Conservation (phyloP, 1,284 basidiomycete species). For the Chalciporus sp. region DNA sequence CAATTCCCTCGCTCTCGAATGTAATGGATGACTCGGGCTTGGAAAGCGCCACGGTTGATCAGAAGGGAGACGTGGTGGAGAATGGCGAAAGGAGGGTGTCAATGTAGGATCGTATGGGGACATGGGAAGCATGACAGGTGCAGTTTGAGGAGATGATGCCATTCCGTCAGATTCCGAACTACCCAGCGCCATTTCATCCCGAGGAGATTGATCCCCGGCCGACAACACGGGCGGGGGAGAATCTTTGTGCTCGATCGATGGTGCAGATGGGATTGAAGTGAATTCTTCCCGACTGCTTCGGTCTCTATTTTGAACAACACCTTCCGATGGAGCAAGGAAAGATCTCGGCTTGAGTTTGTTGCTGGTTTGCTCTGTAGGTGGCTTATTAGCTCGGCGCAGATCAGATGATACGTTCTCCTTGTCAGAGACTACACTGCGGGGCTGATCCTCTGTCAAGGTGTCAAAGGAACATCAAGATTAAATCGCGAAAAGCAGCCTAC, state of each 20-base stretch:
- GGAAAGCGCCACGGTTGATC: slow-evolving; percentile 78
- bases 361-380: slow-evolving; percentile 18
- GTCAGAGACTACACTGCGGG: slow-evolving; percentile 31
- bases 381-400: slow-evolving; percentile 30
- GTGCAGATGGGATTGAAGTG: background rate
- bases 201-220: slow-evolving; percentile 2
- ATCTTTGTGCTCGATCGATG: slow-evolving; percentile 18
- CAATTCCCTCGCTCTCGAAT: slow-evolving; percentile 61
- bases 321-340: slow-evolving; percentile 25
- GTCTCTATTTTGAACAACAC: slow-evolving; percentile 11
- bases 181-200: background rate
- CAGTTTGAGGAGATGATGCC: slow-evolving; percentile 20
- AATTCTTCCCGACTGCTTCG: slow-evolving; percentile 16
- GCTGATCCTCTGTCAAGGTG: slow-evolving; percentile 35
- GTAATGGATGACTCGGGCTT: slow-evolving; percentile 69
- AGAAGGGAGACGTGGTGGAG: slow-evolving; percentile 65
- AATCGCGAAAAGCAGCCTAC: slow-evolving; percentile 40
- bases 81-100: slow-evolving; percentile 75
- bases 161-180: slow-evolving; percentile 11
- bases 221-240: slow-evolving; percentile 14
- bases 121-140: slow-evolving; percentile 45
- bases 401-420: slow-evolving; percentile 38
- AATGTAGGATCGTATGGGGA: slow-evolving; percentile 73
- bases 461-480: slow-evolving; percentile 7
- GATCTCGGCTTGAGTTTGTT: slow-evolving; percentile 22